Conservation (phyloP, 352 stramenopile genomes). For the Globisporangium radiosum region DNA sequence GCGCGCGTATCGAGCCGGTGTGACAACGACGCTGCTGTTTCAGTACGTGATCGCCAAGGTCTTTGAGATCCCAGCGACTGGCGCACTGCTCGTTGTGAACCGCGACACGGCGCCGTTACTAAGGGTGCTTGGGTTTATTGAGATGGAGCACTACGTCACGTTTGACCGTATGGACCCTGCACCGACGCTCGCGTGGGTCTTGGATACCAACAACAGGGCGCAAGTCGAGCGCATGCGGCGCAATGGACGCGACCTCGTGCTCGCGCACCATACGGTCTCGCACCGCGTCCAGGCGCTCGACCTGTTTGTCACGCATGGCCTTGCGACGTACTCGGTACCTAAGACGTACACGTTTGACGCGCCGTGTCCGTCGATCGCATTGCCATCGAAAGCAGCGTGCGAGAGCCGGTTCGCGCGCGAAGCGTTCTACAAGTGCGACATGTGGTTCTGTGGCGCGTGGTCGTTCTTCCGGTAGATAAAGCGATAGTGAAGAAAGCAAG, state of each 20-base stretch:
- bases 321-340: slow-evolving; percentile 37
- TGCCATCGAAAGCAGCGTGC: slow-evolving; percentile 35
- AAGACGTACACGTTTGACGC: slow-evolving; percentile 18
- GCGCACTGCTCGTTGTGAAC: slow-evolving; percentile 60
- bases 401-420: slow-evolving; percentile 40
- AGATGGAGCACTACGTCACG: slow-evolving; percentile 55
- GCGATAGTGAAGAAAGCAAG: no score
- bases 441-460: slow-evolving; percentile 59
- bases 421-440: slow-evolving; percentile 64
- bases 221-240: slow-evolving; percentile 56
- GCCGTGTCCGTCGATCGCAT: slow-evolving; percentile 55
- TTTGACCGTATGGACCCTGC: slow-evolving; percentile 53
- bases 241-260: slow-evolving; percentile 50
- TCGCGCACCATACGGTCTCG: slow-evolving; percentile 44
- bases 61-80: slow-evolving; percentile 75
- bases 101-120: slow-evolving; percentile 50
- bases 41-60: slow-evolving; percentile 76
- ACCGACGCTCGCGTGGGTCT: slow-evolving; percentile 38
- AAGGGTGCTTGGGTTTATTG: slow-evolving; percentile 39
- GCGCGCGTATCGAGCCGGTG: slow-evolving; percentile 58
- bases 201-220: slow-evolving; percentile 36
- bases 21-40: slow-evolving; percentile 72
- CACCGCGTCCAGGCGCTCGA: slow-evolving; percentile 57
- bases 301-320: slow-evolving; percentile 48
- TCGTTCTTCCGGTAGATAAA: slow-evolving; percentile 21